Evolutionary conservation across 2,329 filamentous ascomycete species (phyloP).

Genomic region (Cytospora piceicola): DNA sequence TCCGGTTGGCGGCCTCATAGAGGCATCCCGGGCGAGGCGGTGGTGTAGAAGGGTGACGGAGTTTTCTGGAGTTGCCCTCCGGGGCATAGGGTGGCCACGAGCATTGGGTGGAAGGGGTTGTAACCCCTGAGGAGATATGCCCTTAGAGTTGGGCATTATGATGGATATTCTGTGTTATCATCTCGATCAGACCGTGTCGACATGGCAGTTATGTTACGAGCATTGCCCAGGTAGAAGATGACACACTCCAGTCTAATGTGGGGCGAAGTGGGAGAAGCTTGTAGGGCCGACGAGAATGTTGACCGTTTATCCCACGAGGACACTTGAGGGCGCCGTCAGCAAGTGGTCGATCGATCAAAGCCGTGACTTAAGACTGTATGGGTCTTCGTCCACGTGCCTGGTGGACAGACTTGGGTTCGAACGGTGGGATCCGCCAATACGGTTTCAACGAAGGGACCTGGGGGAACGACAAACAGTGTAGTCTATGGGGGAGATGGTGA

Average conservation of each 20-base stretch:
- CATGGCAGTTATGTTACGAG: constrained; percentile 30
- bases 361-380: neutral
- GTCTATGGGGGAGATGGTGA: neutral
- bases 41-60: constrained; percentile 55
- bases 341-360: neutral
- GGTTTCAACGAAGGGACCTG: neutral
- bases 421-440: neutral
- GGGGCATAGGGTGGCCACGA: constrained; percentile 48
- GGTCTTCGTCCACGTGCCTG: neutral
- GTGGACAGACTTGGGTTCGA: neutral
- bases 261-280: neutral
- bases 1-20: constrained; percentile 32
- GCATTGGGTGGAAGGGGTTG: constrained; percentile 32
- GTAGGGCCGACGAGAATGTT: neutral
- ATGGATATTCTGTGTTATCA: constrained; percentile 17
- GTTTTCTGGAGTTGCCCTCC: constrained; percentile 49
- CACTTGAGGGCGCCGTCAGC: neutral
- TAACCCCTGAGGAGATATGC: constrained; percentile 34
- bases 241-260: neutral
- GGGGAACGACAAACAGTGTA: neutral
- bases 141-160: constrained; percentile 39
- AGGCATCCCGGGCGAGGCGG: constrained; percentile 48
- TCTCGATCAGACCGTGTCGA: constrained; percentile 1
- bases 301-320: neutral
- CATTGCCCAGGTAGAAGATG: constrained; percentile 14